A percentile compares a stretch with the other conserved stretches of the same genome.
These are phyloP conservation scores for Colletotrichum sp. DNA, from an alignment of 2,329 filamentous ascomycete species.

Conservation along the genomic window DNA sequence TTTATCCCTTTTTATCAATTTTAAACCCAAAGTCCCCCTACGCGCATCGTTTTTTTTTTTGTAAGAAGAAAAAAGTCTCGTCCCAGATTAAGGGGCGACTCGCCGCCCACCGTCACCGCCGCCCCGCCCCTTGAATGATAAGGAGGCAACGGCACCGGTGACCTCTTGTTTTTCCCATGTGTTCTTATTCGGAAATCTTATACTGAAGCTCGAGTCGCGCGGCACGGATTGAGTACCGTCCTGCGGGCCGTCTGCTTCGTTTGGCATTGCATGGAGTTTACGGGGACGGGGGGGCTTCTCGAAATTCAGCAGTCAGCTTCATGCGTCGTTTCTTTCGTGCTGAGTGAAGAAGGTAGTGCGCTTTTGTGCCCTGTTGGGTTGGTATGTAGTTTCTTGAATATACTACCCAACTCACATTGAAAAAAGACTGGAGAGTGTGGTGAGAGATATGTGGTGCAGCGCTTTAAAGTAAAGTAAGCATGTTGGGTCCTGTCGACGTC, in stretches of 20 bases:
- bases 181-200: not conserved
- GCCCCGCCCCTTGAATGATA: no score
- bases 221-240: not conserved
- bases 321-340: not conserved
- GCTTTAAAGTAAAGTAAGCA: no score
- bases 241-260: not conserved
- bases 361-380: not conserved
- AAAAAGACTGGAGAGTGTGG: not conserved
- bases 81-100: not conserved
- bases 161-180: not conserved
- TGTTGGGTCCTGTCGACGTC: no score
- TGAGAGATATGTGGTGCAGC: not conserved
- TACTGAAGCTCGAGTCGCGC: not conserved
- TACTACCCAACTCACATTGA: not conserved
- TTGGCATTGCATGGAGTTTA: constrained; percentile 21
- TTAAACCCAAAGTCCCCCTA: not conserved
- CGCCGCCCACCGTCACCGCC: not conserved
- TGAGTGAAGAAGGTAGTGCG: not conserved
- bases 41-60: not conserved
- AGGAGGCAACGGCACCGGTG: not conserved
- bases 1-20: not conserved
- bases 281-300: not conserved
- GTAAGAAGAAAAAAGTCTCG: not conserved
- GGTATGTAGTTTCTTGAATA: not conserved
- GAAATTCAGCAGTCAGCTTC: not conserved